Base-by-base conservation (phyloP, 2,329 filamentous ascomycete genomes). In the Aspergillus nomiae region DNA sequence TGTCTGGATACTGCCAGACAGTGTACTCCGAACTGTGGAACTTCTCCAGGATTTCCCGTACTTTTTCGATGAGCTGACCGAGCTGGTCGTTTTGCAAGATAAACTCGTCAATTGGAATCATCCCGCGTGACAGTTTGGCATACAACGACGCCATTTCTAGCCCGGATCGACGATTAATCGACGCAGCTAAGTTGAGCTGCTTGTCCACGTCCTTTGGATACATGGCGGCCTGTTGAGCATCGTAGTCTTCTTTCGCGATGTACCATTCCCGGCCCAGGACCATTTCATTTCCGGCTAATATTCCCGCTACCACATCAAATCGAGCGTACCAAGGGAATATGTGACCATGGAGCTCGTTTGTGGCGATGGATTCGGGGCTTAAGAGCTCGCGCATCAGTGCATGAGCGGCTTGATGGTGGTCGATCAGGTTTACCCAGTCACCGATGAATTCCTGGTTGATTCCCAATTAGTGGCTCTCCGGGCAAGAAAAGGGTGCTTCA, bases 371-470 rank as follows among this genome's bases (percentile, higher is more conserved):
- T 65, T 93, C 83, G 0, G 92, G 91, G 0, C 89, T 92, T 74
- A 92, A 94, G 0, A 97, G 80, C 50, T 90, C 87, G 1, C 85
- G 90, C 53, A 98, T 81, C 70, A 98, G 90, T 66, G 92, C 88
- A 72, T 91, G 87, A 0, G 95, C 95, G 12, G 94, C 95, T 74
- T 90, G 92, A 75, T 97, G 94, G 75, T 98, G 95, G 26, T 93
- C 92, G 78, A 95, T 90, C 19, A 98, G 83, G 71, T 96, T 97
- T 59, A 96, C 88, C 93, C 93, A 98, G 74, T 99, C 95, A 14
- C 95, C 95, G 53, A 98, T 84, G 71, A 93, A 96, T 79, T 98
- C 95, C 92, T 97, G 71, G 51, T 58, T 30, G 51, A 56, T 30
- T n/a, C 10, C 14, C n/a, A 36, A n/a, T n/a, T 36, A 36, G 51